phyloP scores from a whole-genome alignment of 164 flowering plant species.

The Vitis vinifera region DNA sequence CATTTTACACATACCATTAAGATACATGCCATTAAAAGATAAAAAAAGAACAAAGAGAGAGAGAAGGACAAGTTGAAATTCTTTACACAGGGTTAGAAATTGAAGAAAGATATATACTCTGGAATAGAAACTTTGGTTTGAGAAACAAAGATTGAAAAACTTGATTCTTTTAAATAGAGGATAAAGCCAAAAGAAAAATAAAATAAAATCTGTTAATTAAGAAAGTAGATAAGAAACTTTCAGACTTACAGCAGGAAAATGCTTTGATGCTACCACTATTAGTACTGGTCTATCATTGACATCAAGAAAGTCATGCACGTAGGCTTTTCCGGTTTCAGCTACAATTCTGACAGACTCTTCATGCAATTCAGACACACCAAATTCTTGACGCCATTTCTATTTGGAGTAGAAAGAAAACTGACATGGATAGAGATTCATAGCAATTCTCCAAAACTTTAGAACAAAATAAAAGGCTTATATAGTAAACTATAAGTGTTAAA shows the following conservation, averaged over 20 bases:
- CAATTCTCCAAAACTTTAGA: no score
- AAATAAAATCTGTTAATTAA: not conserved
- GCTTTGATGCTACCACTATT: conserved; percentile 77
- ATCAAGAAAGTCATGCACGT: conserved; percentile 82
- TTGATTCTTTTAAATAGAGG: not conserved
- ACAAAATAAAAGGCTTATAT: no score
- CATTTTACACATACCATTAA: conserved; percentile 10
- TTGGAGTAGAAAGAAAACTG: conserved; percentile 10
- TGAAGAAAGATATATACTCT: no score
- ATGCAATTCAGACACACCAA: conserved; percentile 66
- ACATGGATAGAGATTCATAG: no score
- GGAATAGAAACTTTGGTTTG: not conserved
- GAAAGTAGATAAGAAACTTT: conserved; percentile 1
- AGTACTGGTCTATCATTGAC: conserved; percentile 78
- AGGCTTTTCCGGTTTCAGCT: conserved; percentile 75
- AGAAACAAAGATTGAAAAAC: not conserved
- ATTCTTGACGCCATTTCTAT: conserved; percentile 90
- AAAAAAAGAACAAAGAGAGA: not conserved
- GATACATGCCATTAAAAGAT: conserved; percentile 9
- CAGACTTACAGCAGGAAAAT: conserved; percentile 66
- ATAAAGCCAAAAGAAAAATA: not conserved
- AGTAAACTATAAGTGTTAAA: no score
- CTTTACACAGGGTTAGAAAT: no score
- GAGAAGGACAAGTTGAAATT: no score
- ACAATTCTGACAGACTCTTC: conserved; percentile 55